Evolutionary conservation across 441 rosid genomes (phyloP).

Genomic region (Erysimum cheiri): DNA sequence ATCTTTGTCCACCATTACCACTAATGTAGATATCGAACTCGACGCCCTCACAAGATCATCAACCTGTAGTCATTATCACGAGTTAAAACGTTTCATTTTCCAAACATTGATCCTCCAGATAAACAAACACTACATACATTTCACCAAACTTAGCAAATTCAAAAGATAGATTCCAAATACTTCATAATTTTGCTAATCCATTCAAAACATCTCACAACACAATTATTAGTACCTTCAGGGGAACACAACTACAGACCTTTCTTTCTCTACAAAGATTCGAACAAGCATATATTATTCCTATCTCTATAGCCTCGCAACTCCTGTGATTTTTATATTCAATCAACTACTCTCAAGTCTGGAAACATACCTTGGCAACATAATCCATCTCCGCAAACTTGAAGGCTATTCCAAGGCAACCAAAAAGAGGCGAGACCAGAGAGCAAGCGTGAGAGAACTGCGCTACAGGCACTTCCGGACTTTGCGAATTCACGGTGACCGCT

Average conservation of each 20-base stretch:
- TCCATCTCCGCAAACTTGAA: slow-evolving; percentile 97
- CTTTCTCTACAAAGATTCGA: background rate
- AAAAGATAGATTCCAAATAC: slow-evolving; percentile 24
- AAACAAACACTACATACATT: slow-evolving; percentile 19
- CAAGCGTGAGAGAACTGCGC: slow-evolving; percentile 82
- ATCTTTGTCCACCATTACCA: slow-evolving; percentile 66
- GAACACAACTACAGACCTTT: background rate
- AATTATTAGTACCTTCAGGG: background rate
- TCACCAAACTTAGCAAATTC: background rate
- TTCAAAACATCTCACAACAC: background rate
- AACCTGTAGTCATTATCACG: slow-evolving; percentile 54
- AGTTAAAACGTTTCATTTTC: background rate
- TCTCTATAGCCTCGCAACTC: background rate
- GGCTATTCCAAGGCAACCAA: slow-evolving; percentile 89
- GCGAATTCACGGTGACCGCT: slow-evolving; percentile 57
- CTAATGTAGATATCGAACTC: slow-evolving; percentile 62
- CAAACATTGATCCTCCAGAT: background rate
- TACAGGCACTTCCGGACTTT: slow-evolving; percentile 55
- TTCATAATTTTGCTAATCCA: background rate
- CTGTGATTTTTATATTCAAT: background rate
- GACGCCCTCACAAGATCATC: slow-evolving; percentile 79
- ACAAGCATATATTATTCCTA: background rate
- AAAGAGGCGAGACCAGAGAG: slow-evolving; percentile 87
- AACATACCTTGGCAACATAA: slow-evolving; percentile 80
- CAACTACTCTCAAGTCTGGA: background rate